Evolutionary conservation across 1,139 yeast genomes (phyloP), one percentile per base, ranked within the genome.

Genomic region (Debaryomyces singareniensis): DNA sequence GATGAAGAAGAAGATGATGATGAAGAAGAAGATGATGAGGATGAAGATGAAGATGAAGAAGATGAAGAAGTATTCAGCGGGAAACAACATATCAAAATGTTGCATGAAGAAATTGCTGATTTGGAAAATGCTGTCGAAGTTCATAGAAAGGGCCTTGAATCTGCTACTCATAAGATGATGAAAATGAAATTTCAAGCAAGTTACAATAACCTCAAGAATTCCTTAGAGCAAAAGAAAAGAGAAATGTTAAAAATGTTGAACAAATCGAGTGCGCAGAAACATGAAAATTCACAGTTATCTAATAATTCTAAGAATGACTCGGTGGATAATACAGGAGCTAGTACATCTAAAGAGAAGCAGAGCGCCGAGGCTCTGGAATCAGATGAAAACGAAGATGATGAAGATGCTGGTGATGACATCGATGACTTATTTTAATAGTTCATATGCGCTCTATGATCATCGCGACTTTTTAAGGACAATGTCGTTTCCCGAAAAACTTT

Each of bases 131-230:
- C 91, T 0, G 83, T 93, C 33, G 77, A 72, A 31, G 78, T 78
- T 44, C 91, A 89, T 47, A 76, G 75, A 49, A 70, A 70, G 31
- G 91, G 85, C 43, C 73, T 86, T 29, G 75, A 71, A 12, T 79
- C 80, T 35, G 89, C 94, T 2, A 76, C 89, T 12, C 87, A 87
- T 51, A 89, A 89, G 45, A 81, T 91, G 62, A 71, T 91, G 75
- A 78, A 81, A 51, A 84, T 82, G 58, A 80, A 96, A 58, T 83
- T 87, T 51, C 72, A 81, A 45, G 93, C 83, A 42, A 86, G 85
- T 33, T 82, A 86, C 35, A 72, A 71, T 36, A 80, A 89, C 35
- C 69, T 93, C 45, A 81, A 78, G 53, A 78, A 80, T 30, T 96
- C 93, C 40, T 68, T 89, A 37, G 96, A 87, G 35, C 70, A 75